Evolutionary conservation across 768 basidiomycete genomes (phyloP), one percentile per base, ranked within the genome.

Genomic region (Suillus weaverae): DNA sequence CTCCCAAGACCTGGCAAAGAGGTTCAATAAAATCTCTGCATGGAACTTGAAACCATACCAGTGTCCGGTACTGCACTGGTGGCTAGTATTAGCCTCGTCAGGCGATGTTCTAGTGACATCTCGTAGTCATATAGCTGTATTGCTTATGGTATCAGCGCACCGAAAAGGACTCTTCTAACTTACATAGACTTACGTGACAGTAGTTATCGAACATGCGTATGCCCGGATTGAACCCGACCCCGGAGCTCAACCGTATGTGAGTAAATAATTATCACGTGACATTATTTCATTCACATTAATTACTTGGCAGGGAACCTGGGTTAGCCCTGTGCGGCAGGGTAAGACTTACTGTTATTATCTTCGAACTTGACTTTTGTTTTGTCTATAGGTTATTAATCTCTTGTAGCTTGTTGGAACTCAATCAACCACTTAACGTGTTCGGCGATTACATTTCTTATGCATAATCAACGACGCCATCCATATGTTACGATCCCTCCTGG

Each of bases 401-500:
- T 41, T 59, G 26, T 59, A 43, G 0, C 14, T 36, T 55, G 1
- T 36, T 14, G n/a, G 8, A 5, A 20, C 39, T 32, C 30, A 20
- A 59, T 41, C 57, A 59, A 41, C 16, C 38, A 10, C 26, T 32
- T 13, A 41, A 20, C 26, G 10, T 30, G 18, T 32, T 32, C 30
- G 1, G 39, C 26, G 18, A 39, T 59, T 18, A 39, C 26, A 39
- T 59, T 30, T 18, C 26, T 30, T 14, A 76, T 76, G 75, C 61
- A 76, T 2, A 74, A 70, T 64, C 39, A 75, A 63, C 74, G 71
- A 64, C 75, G 22, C 30, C 70, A 77, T 36, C 81, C 80, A 8
- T 70, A 78, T 59, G 50, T 82, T 57, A 62, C 70, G 41, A 81
- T 84, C 39, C 81, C 83, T 14, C 65, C 73, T 7, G 78, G 73